phyloP scores from a whole-genome alignment of 495 filamentous ascomycete genomes.

The Aspergillus campestris region DNA sequence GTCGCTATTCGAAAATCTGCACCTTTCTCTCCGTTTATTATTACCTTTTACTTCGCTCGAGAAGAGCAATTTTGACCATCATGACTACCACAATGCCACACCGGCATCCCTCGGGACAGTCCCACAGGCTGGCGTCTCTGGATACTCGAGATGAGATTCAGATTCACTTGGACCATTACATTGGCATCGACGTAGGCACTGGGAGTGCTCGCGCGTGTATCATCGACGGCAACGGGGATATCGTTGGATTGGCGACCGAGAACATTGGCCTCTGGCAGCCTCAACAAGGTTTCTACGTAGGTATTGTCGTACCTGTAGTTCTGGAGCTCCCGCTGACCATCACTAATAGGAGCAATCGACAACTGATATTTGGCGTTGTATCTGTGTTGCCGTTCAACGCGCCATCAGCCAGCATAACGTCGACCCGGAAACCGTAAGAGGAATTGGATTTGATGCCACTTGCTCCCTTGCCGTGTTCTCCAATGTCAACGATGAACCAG shows the following conservation, averaged over 20 bases:
- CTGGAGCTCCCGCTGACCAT: constrained; percentile 9
- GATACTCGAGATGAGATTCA: constrained; percentile 49
- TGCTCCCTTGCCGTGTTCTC: constrained; percentile 90
- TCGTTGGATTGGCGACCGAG: constrained; percentile 82
- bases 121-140: constrained; percentile 45
- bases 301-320: constrained; percentile 7
- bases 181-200: constrained; percentile 94
- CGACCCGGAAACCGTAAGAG: constrained; percentile 61
- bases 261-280: constrained; percentile 94
- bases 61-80: not conserved
- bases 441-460: constrained; percentile 94
- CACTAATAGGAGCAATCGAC: constrained; percentile 91
- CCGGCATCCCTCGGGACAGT: constrained; percentile 24
- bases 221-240: constrained; percentile 83
- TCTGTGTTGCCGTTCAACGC: constrained; percentile 71
- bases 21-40: too few species aligned
- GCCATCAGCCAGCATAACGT: constrained; percentile 73
- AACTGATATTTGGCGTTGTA: constrained; percentile 87
- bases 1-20: too few species aligned
- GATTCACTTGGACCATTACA: constrained; percentile 57
- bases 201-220: constrained; percentile 92
- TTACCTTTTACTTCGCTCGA: too few species aligned
- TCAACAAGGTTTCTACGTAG: constrained; percentile 79
- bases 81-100: constrained; percentile 19
- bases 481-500: constrained; percentile 78